Percentiles rank a stretch among this genome's conserved stretches.
These are phyloP conservation scores for Piper longum DNA, from an alignment of 164 flowering plant genomes.

Conservation along the genomic window DNA sequence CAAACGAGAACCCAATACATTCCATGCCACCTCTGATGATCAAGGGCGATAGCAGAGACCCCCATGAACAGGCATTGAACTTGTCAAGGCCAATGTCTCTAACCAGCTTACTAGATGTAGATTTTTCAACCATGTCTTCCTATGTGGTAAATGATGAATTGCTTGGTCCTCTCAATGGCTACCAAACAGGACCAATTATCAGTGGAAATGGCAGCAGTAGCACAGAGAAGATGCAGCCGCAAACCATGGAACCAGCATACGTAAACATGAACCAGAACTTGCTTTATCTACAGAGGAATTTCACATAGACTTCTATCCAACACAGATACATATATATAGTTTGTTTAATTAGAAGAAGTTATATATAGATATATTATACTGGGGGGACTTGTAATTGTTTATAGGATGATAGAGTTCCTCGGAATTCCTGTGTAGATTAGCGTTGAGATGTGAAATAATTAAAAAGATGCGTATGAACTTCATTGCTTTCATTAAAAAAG, in stretches of 20 bases:
- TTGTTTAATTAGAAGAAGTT: background rate
- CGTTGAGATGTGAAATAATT: background rate
- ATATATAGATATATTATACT: too few relatives aligned
- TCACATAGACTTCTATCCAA: background rate
- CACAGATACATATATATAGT: background rate
- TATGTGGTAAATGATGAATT: background rate
- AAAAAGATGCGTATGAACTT: too few relatives aligned
- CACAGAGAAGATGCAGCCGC: background rate
- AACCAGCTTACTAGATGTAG: background rate
- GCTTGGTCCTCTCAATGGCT: background rate
- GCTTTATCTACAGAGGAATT: background rate
- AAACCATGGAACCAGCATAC: background rate
- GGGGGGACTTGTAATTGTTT: background rate
- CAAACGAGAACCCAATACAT: constrained; percentile 7
- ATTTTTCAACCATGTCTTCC: background rate
- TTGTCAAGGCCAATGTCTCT: background rate
- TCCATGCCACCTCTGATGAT: too few relatives aligned
- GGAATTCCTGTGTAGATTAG: background rate
- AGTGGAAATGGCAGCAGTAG: background rate
- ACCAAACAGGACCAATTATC: background rate
- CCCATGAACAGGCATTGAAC: background rate
- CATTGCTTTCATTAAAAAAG: too few relatives aligned
- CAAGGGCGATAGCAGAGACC: background rate
- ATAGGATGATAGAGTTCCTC: background rate
- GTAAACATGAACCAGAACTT: background rate